These are phyloP conservation scores for Arbutus unedo DNA, from an alignment of 148 eudicot genomes.

Conservation along the genomic window DNA sequence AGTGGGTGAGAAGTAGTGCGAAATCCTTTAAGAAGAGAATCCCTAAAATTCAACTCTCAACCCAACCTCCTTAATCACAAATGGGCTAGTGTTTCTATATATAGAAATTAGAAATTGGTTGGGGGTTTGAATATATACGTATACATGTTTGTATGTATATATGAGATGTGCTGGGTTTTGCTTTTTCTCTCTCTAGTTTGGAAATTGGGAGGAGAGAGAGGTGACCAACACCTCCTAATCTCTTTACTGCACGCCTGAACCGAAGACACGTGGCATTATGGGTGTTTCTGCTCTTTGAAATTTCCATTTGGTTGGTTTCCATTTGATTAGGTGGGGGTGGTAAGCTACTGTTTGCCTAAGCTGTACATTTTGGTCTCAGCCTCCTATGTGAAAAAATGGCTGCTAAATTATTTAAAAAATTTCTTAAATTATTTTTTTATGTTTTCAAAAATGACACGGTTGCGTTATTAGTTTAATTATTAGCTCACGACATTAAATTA, in stretches of 20 bases:
- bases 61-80: conserved; percentile 7
- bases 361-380: background rate
- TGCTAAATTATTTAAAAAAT: background rate
- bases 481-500: too few relatives aligned
- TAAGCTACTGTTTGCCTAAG: conserved; percentile 22
- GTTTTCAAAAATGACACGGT: too few relatives aligned
- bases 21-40: background rate
- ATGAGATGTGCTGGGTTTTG: background rate
- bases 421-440: too few relatives aligned
- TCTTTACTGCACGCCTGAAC: conserved; percentile 34
- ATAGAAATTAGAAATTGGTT: background rate
- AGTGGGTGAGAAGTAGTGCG: background rate
- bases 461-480: too few relatives aligned
- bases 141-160: background rate
- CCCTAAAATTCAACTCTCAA: conserved; percentile 2
- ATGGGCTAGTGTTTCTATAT: background rate
- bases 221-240: conserved; percentile 68
- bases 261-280: background rate
- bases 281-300: too few relatives aligned
- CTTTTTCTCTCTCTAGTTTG: background rate
- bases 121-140: background rate
- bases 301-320: background rate
- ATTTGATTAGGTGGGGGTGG: conserved; percentile 25
- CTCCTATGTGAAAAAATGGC: background rate
- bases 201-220: conserved; percentile 28